Base-by-base conservation (phyloP, 2,329 filamentous ascomycete species). In the Bipolaris bicolor region DNA sequence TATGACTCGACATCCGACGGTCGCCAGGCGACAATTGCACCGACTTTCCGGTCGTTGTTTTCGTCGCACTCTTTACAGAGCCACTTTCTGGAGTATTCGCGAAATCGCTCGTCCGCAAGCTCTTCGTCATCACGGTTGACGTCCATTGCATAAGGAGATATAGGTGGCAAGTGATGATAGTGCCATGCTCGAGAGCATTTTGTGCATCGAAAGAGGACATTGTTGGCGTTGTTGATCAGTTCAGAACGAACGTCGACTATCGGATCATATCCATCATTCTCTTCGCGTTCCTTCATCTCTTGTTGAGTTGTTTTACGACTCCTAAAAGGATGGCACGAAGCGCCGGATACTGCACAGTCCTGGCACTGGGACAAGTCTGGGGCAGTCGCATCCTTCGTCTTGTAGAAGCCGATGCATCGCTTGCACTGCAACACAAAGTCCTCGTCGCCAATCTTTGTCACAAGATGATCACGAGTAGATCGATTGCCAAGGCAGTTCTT, bases 361-460 rank as follows among this genome's bases (percentile, higher is more conserved):
- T 90, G 86, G 69, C 96, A 99, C 44, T 80, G 80, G 56, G 88
- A 86, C 44, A 92, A 83, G 58, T 87, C 83, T 0, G 95, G 93
- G 1, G 88, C 87, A 16, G 80, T 82, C 0, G 69, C 61, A 62
- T 97, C 91, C 68, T 90, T 93, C 70, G 87, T 87, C 59, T 81
- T 80, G 44, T 87, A 83, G 18, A 83, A 71, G 3, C 88, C 88
- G 60, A 98, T 84, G 73, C 95, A 99, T 55, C 88, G 90, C 63
- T 88, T 89, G 78, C 95, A 99, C 73, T 99, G 95, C 37, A 99
- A 79, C 15, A 99, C 88, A 66, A 96, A 98, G 36, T 89, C 78
- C 2, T 89, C 86, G 1, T 89, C 81, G 2, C 82, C 88, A 50
- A 97, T 77, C 74, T 98, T 99, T 22, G 92, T 98, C 9, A 91